These are phyloP conservation scores for Udeniomyces megalosporus DNA, from an alignment of 768 basidiomycete genomes.

Conservation along the genomic window DNA sequence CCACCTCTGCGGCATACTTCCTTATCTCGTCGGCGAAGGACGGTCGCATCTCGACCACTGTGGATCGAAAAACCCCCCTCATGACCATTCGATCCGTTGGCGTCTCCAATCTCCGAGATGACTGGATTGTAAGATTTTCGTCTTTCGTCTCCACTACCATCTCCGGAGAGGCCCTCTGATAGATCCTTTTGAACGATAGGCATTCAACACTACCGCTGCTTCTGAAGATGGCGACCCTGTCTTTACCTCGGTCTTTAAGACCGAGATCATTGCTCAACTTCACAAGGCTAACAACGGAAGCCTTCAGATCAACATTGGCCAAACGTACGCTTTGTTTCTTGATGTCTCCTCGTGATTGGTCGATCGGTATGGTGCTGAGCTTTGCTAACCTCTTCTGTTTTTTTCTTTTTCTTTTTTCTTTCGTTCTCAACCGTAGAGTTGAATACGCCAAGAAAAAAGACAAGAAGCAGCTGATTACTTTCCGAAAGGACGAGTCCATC, in stretches of 20 bases:
- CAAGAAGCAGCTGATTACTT: slow-evolving; percentile 72
- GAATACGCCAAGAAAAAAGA: slow-evolving; percentile 95
- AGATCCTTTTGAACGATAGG: slow-evolving; percentile 33
- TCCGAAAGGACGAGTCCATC: slow-evolving; percentile 75
- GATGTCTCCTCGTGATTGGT: background rate
- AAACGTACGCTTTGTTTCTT: slow-evolving; percentile 44
- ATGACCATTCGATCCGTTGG: slow-evolving; percentile 72
- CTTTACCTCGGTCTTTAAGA: slow-evolving; percentile 85
- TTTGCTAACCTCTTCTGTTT: too few relatives aligned
- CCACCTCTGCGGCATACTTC: slow-evolving; percentile 16
- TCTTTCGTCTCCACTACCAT: background rate
- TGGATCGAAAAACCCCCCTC: slow-evolving; percentile 80
- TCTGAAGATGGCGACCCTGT: slow-evolving; percentile 92
- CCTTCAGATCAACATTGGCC: slow-evolving; percentile 53
- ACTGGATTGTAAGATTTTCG: slow-evolving; percentile 61
- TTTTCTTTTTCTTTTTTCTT: background rate
- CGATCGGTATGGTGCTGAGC: too few relatives aligned
- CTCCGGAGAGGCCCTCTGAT: too few relatives aligned
- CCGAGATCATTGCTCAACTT: slow-evolving; percentile 71
- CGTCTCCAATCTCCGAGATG: slow-evolving; percentile 78
- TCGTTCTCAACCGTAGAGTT: slow-evolving; percentile 36
- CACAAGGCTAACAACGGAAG: slow-evolving; percentile 63
- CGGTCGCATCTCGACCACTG: slow-evolving; percentile 40
- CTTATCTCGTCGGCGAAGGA: slow-evolving; percentile 27
- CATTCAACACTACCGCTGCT: slow-evolving; percentile 48